A percentile compares a stretch with the other conserved stretches of the same genome.
These are phyloP conservation scores for Tetradesmus lagerheimii DNA, from an alignment of 139 green algal genomes.

Conservation along the genomic window DNA sequence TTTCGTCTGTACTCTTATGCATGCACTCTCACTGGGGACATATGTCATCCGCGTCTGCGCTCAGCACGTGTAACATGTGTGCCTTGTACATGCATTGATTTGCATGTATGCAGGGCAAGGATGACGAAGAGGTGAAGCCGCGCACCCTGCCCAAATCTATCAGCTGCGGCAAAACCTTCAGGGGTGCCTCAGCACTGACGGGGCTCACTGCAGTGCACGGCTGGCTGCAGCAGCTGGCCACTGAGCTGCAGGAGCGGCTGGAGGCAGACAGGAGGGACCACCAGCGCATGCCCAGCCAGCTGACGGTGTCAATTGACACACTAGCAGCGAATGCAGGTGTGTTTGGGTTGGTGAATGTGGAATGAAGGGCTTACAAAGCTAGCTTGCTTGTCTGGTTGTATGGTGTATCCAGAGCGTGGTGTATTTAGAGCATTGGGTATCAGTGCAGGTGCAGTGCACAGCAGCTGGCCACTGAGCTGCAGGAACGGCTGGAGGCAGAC, in stretches of 20 bases:
- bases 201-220: constrained; percentile 58
- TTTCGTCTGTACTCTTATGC: too few relatives aligned
- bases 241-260: constrained; percentile 81
- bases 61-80: too few relatives aligned
- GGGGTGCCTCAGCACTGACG: constrained; percentile 43
- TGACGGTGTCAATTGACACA: constrained; percentile 55
- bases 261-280: constrained; percentile 63
- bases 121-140: constrained; percentile 75
- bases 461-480: constrained; percentile 75
- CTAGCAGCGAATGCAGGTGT: neutral
- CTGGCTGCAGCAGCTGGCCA: constrained; percentile 76
- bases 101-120: constrained; percentile 72
- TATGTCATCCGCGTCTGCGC: too few relatives aligned
- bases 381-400: neutral
- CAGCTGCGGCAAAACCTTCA: constrained; percentile 88
- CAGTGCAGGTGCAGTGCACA: constrained; percentile 42
- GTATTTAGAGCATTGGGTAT: too few relatives aligned
- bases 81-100: neutral
- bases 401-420: neutral
- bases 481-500: constrained; percentile 76
- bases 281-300: constrained; percentile 56
- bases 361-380: neutral
- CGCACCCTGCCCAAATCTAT: constrained; percentile 79
- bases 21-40: too few relatives aligned
- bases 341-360: neutral